Conservation (phyloP, 768 basidiomycete genomes). For the Asterophora parasitica region DNA sequence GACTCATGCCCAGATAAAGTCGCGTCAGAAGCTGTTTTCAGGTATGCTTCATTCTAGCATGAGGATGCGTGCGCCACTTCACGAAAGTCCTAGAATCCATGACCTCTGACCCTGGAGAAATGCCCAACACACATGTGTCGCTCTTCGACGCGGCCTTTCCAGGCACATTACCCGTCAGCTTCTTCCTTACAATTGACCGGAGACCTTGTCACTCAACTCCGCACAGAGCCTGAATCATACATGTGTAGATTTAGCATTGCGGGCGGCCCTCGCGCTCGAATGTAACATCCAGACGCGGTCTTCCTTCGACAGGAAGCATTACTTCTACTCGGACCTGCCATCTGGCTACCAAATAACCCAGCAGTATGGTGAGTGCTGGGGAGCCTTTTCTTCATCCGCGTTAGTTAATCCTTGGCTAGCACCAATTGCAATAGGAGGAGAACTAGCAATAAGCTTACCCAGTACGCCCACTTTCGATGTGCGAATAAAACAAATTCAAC, state of each 20-base stretch:
- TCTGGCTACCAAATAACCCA: constrained; percentile 97
- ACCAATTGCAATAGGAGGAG: constrained; percentile 71
- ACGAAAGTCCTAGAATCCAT: constrained; percentile 28
- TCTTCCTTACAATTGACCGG: constrained; percentile 3
- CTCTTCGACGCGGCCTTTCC: constrained; percentile 88
- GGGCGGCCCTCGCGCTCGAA: constrained; percentile 75
- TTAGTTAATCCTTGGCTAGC: constrained; percentile 37
- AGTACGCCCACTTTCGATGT: constrained; percentile 38
- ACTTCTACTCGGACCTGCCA: constrained; percentile 94
- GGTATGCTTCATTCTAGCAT: constrained; percentile 21
- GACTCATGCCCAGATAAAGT: constrained; percentile 91
- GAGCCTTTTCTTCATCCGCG: background rate
- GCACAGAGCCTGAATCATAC: constrained; percentile 53
- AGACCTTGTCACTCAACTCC: background rate
- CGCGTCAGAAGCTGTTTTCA: constrained; percentile 86
- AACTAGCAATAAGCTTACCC: constrained; percentile 39
- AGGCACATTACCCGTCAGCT: constrained; percentile 82
- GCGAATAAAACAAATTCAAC: constrained; percentile 90
- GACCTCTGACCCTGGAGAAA: constrained; percentile 37
- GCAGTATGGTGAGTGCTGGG: constrained; percentile 67
- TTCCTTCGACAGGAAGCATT: constrained; percentile 95
- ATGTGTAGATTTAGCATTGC: constrained; percentile 75
- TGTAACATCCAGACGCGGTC: constrained; percentile 63
- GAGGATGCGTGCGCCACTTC: background rate
- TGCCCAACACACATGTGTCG: constrained; percentile 71